Evolutionary conservation across 148 eudicot genomes (phyloP), one percentile per base, ranked within the genome.

Genomic region (Simmondsia chinensis): DNA sequence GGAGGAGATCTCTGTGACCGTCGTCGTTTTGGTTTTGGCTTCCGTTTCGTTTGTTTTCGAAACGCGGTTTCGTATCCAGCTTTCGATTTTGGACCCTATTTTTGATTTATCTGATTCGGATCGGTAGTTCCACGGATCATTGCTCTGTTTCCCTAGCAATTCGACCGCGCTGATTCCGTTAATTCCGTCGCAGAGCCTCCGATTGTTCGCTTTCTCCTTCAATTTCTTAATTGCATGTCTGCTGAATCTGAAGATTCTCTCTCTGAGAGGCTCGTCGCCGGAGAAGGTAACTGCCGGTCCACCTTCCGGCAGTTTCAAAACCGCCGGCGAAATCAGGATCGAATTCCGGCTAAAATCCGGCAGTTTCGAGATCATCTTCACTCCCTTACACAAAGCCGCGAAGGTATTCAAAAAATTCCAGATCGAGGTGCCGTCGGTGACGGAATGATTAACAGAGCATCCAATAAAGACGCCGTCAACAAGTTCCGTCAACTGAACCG

Each of bases 391-490:
- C 2, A 66, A 28, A 20, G 75, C 95, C 2, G 95, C 86, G 20
- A 75, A 86, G 0, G 80, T 50, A 12, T 86, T 86, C 48, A 86
- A 77, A 45, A 86, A 86, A 14, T 86, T 81, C 95, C 95, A 86
- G n/a, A 81, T 66, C 0, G 91, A 81, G 2, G 95, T 86, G 0
- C 95, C 95, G 37, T 86, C 95, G 1, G 63, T 56, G 11, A 86
- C 83, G 14, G 95, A 87, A 50, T 86, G 95, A 48, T 81, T 86
- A 4, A 73, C 76, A 17, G 86, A 57, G 45, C 77, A 72, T 0
- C 83, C 80, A 20, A 86, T 68, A 32, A 86, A 86, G 7, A 86
- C 60, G 0, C 91, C 95, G 43, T 86, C 83, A 17, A 68, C 74
- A 0, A 86, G 52, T 57, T 73, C 80, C 12, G 95, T 86, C 2